phyloP scores from a whole-genome alignment of 352 stramenopile species.

The Pilasporangium apinafurcum region DNA sequence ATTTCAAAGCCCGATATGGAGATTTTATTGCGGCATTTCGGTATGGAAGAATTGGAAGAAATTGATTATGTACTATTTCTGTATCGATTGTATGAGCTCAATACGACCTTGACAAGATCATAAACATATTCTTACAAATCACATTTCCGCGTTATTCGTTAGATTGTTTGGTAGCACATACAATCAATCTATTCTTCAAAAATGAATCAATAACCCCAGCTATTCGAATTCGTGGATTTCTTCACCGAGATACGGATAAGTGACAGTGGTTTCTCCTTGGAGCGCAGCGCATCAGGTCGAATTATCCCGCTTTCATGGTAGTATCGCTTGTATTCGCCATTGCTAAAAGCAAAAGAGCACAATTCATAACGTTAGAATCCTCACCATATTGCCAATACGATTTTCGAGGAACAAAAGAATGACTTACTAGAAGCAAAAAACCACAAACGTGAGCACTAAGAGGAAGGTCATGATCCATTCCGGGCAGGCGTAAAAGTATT shows the following conservation, averaged over 20 bases:
- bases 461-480: slow-evolving; percentile 49
- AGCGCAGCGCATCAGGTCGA: slow-evolving; percentile 5
- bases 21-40: slow-evolving; percentile 38
- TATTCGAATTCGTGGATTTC: not conserved
- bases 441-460: slow-evolving; percentile 26
- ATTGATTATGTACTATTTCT: slow-evolving; percentile 38
- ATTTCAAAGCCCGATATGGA: slow-evolving; percentile 24
- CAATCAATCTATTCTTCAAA: too few species aligned
- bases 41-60: slow-evolving; percentile 33
- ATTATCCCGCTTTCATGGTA: slow-evolving; percentile 12
- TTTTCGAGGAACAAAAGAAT: too few species aligned
- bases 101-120: not conserved
- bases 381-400: too few species aligned
- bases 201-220: too few species aligned
- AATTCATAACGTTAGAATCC: too few species aligned
- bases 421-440: slow-evolving; percentile 49
- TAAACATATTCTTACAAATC: not conserved
- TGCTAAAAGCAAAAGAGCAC: slow-evolving; percentile 5
- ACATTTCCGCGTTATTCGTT: not conserved
- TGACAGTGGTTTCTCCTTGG: slow-evolving; percentile 5
- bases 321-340: slow-evolving; percentile 25
- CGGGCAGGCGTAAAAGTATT: slow-evolving; percentile 40
- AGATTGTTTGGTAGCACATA: not conserved
- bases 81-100: slow-evolving; percentile 30
- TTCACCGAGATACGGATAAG: slow-evolving; percentile 10